These are phyloP conservation scores for Hyaloperonospora arabidopsidis DNA, from an alignment of 352 stramenopile species.

Conservation along the genomic window DNA sequence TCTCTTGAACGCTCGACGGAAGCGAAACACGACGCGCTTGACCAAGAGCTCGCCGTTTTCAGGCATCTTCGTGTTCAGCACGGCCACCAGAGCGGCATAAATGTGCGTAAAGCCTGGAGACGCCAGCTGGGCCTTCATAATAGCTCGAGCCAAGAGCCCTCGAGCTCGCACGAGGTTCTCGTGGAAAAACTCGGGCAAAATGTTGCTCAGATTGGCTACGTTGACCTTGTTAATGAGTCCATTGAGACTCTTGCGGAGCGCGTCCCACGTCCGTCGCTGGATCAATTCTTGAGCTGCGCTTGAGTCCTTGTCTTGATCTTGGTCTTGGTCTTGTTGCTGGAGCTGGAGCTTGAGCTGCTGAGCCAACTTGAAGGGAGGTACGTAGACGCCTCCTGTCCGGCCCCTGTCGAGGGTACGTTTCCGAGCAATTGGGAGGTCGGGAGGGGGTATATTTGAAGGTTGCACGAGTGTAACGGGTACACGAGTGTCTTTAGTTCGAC, in stretches of 20 bases:
- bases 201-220: conserved; percentile 90
- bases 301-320: conserved; percentile 27
- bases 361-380: conserved; percentile 89
- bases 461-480: neutral
- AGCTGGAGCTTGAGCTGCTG: conserved; percentile 35
- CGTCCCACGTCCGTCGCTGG: conserved; percentile 93
- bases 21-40: conserved; percentile 91
- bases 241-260: conserved; percentile 95
- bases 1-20: conserved; percentile 94
- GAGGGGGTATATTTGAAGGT: conserved; percentile 3
- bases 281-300: conserved; percentile 53
- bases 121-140: conserved; percentile 95
- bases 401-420: conserved; percentile 27
- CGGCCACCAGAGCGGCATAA: conserved; percentile 94
- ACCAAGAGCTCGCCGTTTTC: conserved; percentile 94
- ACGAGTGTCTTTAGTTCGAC: conserved; percentile 12
- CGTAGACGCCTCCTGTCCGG: conserved; percentile 87
- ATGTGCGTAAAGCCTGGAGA: conserved; percentile 95
- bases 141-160: conserved; percentile 88
- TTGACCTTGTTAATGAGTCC: conserved; percentile 97
- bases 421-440: conserved; percentile 5
- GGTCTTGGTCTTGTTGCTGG: neutral
- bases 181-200: conserved; percentile 94
- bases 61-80: conserved; percentile 99
- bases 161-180: conserved; percentile 96